Conservation (phyloP, 176 grass and related monocot genomes). For the Thalia dealbata region DNA sequence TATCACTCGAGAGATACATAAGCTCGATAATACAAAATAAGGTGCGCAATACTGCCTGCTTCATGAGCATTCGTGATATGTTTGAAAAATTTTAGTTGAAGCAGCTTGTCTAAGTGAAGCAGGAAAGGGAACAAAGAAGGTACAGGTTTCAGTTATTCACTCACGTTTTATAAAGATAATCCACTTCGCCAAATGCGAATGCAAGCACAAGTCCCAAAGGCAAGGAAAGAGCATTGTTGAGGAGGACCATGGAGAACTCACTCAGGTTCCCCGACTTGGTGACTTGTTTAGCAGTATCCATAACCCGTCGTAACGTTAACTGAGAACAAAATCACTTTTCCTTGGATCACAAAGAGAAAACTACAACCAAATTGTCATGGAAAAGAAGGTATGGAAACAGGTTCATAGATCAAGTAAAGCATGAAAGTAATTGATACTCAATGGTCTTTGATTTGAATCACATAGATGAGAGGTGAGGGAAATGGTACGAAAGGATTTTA, state of each 20-base stretch:
- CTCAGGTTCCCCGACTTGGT: conserved; percentile 95
- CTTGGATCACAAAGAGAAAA: not conserved
- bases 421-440: not conserved
- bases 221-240: conserved; percentile 83
- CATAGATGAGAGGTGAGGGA: too few relatives aligned
- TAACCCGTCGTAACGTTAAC: conserved; percentile 80
- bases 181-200: conserved; percentile 69
- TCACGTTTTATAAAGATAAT: conserved; percentile 81
- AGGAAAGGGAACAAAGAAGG: not conserved
- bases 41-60: too few relatives aligned
- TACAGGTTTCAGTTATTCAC: conserved; percentile 14
- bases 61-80: not conserved
- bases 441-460: not conserved
- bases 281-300: conserved; percentile 90
- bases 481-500: too few relatives aligned
- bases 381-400: not conserved
- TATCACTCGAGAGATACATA: conserved; percentile 25
- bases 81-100: not conserved
- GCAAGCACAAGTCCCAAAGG: conserved; percentile 76
- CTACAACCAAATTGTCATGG: not conserved
- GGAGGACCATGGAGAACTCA: conserved; percentile 89
- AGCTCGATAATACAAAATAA: not conserved
- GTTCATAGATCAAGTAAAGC: not conserved
- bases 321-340: conserved; percentile 23
- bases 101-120: not conserved